Conservation (phyloP, 176 grass and related monocot genomes). For the Cymbopogon citratus region DNA sequence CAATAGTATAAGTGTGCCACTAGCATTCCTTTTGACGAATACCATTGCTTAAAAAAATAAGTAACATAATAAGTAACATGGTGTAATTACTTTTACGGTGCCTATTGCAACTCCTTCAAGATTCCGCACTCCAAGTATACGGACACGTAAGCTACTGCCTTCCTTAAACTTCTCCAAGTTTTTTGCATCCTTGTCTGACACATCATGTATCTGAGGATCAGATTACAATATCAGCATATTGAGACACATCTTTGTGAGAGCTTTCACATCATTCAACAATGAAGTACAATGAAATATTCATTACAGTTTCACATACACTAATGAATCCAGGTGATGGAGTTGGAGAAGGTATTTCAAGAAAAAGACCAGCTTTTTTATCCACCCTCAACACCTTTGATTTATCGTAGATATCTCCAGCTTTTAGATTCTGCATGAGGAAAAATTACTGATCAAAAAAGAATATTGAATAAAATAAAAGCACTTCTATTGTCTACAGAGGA, state of each 20-base stretch:
- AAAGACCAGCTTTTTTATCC: constrained; percentile 83
- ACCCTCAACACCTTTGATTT: constrained; percentile 62
- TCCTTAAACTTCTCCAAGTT: constrained; percentile 87
- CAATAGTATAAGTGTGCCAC: background rate
- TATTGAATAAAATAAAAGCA: background rate
- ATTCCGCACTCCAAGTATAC: constrained; percentile 74
- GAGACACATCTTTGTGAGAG: background rate
- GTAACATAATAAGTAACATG: background rate
- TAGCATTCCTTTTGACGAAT: background rate
- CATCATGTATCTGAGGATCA: constrained; percentile 62
- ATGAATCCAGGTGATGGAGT: constrained; percentile 74
- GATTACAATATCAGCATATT: constrained; percentile 26
- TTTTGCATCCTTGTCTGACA: constrained; percentile 69
- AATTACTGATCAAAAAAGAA: background rate
- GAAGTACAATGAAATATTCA: background rate
- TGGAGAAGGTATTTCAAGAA: constrained; percentile 84
- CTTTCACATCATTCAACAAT: constrained; percentile 4
- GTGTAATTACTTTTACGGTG: constrained; percentile 65
- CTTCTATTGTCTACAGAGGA: constrained; percentile 5
- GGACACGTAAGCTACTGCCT: constrained; percentile 65
- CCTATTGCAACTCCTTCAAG: constrained; percentile 82
- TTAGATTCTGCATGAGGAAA: constrained; percentile 53
- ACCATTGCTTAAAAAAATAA: background rate
- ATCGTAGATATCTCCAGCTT: constrained; percentile 87
- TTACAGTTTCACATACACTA: constrained; percentile 51